Base-by-base conservation (phyloP, 306 rosid species). In the Rosa lucieae region DNA sequence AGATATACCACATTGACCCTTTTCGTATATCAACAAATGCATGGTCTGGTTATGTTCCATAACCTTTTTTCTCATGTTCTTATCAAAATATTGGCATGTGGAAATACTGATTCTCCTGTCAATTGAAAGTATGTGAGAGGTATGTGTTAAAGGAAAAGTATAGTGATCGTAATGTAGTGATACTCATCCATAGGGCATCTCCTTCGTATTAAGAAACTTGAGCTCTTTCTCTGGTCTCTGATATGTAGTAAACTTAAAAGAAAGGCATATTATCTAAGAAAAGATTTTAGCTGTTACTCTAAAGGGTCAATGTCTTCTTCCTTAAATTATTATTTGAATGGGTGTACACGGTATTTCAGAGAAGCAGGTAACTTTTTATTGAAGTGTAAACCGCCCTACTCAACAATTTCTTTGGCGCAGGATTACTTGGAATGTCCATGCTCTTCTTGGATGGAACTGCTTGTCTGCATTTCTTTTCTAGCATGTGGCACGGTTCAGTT, bases 381-480 rank as follows among this genome's bases (percentile, higher is more conserved):
- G 67, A 77, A 84, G 85, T 82, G 78, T 88, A 82, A 86, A 80
- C 87, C 89, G 87, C 90, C 82, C 77, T 83, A 83, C 95, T 92
- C 95, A 92, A 87, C 65, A 86, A 77, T 89, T 92, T 92, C 92
- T 90, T 92, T 92, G 97, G 84, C 92, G 93, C 95, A 92, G 97
- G 97, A 89, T 87, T 89, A 89, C 92, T 80, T 85, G 95, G 97
- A 90, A 90, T 84, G 90, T 85, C 92, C 93, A 86, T 90, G 93
- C 88, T 88, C 94, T 84, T 89, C 93, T 87, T 87, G 93, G 97
- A 83, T 83, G 90, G 92, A 82, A 82, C 92, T 81, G 91, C 93
- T 83, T 90, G 89, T 77, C 95, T 89, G 89, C 94, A 89, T 89
- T 90, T 90, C 92, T 86, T 90, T 92, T 90, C 86, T 92, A 90